Conservation (phyloP, 352 stramenopile genomes). For the Vaucheria bursata region DNA sequence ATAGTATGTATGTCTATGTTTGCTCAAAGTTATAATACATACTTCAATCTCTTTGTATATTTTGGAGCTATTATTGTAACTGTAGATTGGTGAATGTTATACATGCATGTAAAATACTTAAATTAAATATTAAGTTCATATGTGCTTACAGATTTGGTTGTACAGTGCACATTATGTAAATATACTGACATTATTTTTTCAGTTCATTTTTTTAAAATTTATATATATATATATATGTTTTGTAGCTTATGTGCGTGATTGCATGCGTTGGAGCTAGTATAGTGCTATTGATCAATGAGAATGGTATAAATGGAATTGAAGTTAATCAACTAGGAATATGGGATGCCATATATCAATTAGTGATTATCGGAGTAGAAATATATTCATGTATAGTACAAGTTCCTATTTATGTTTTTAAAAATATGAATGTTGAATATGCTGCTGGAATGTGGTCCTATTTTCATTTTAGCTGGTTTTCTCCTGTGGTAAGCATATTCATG, state of each 20-base stretch:
- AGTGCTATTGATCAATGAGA: not conserved
- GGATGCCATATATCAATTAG: not conserved
- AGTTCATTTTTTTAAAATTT: too few species aligned
- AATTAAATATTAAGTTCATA: too few species aligned
- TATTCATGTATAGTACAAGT: not conserved
- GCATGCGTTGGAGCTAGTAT: not conserved
- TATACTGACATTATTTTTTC: too few species aligned
- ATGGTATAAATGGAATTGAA: not conserved
- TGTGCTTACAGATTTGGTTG: too few species aligned
- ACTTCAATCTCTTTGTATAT: too few species aligned
- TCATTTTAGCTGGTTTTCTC: conserved; percentile 40
- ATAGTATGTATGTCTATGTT: too few species aligned
- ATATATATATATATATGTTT: too few species aligned
- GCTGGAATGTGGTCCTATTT: conserved; percentile 28
- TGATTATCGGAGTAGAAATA: not conserved
- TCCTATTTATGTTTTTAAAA: not conserved
- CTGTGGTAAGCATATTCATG: conserved; percentile 5
- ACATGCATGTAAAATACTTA: too few species aligned
- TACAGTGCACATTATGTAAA: too few species aligned
- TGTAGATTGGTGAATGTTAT: too few species aligned
- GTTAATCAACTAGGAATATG: not conserved
- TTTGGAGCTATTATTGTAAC: too few species aligned
- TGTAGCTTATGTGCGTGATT: not conserved
- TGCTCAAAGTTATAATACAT: too few species aligned
- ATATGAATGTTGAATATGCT: conserved; percentile 36